A percentile compares a stretch with the other conserved stretches of the same genome.
Conservation (phyloP, 495 filamentous ascomycete genomes). For the Penicillium egyptiacum region DNA sequence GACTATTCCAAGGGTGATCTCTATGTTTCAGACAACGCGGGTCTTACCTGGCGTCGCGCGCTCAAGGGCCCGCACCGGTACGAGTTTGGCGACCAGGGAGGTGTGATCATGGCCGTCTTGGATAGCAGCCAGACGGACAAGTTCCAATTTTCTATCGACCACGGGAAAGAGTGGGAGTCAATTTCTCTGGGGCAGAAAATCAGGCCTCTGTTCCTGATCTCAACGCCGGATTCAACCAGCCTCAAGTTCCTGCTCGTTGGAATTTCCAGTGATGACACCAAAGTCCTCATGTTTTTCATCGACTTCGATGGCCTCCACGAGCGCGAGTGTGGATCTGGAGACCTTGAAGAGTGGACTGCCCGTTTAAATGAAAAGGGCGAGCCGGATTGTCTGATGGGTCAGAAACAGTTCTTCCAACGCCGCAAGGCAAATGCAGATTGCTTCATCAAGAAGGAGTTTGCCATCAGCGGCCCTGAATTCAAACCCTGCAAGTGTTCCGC, state of each 20-base stretch:
- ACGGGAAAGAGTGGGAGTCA: constrained; percentile 76
- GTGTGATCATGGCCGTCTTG: constrained; percentile 76
- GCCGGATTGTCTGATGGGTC: constrained; percentile 90
- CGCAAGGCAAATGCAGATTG: constrained; percentile 84
- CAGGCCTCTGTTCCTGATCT: constrained; percentile 69
- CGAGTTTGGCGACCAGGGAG: constrained; percentile 90
- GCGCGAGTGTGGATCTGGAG: constrained; percentile 71
- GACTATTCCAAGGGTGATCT: constrained; percentile 67
- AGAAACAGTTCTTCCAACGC: constrained; percentile 77
- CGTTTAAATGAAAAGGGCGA: constrained; percentile 75
- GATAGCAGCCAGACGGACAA: constrained; percentile 64
- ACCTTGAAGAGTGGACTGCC: constrained; percentile 87
- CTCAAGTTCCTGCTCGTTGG: constrained; percentile 81
- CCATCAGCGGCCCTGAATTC: constrained; percentile 63
- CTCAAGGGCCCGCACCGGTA: constrained; percentile 86
- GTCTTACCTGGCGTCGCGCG: constrained; percentile 74
- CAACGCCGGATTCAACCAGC: constrained; percentile 84
- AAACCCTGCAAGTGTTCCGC: constrained; percentile 76
- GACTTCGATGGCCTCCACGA: constrained; percentile 84
- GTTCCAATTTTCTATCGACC: constrained; percentile 79
- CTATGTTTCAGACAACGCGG: constrained; percentile 89
- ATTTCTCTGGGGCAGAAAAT: constrained; percentile 62
- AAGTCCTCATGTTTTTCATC: constrained; percentile 64
- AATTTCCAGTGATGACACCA: constrained; percentile 35
- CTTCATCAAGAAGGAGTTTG: constrained; percentile 82